A percentile compares a stretch with the other conserved stretches of the same genome.
phyloP scores from a whole-genome alignment of 164 flowering plant species.

The Echeveria elegans region DNA sequence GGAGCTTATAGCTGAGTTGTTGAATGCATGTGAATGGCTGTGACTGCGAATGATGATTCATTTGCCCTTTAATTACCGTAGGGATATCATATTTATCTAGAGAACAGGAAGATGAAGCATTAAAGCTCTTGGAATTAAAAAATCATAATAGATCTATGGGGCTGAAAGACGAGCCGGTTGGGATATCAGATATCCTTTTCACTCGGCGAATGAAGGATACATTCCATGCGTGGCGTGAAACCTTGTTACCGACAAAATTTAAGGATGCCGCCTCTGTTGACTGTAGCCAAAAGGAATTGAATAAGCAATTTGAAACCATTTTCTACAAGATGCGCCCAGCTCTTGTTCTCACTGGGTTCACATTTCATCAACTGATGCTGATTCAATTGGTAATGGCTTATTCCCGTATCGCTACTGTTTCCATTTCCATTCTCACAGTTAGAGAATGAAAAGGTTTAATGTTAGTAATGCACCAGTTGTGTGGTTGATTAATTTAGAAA shows the following conservation, averaged over 20 bases:
- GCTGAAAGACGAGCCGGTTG: slow-evolving; percentile 21
- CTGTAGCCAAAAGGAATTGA: slow-evolving; percentile 21
- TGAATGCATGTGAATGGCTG: neutral
- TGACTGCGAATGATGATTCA: neutral
- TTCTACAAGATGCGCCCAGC: slow-evolving; percentile 82
- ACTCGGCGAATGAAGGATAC: slow-evolving; percentile 61
- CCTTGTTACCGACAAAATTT: slow-evolving; percentile 24
- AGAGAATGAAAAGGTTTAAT: neutral
- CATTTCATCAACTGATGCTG: slow-evolving; percentile 69
- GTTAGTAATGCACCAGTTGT: neutral
- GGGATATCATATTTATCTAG: slow-evolving; percentile 97
- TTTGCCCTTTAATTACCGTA: slow-evolving; percentile 44
- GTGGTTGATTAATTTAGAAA: neutral
- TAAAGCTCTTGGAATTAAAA: slow-evolving; percentile 23
- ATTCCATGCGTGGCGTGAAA: slow-evolving; percentile 61
- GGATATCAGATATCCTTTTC: slow-evolving; percentile 66
- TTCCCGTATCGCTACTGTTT: too few species aligned
- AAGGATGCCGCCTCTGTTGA: slow-evolving; percentile 17
- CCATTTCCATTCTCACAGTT: too few species aligned
- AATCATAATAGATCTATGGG: slow-evolving; percentile 25
- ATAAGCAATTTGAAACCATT: slow-evolving; percentile 38
- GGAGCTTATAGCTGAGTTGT: neutral
- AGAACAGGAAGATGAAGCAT: slow-evolving; percentile 71
- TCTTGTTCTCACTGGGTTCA: slow-evolving; percentile 53
- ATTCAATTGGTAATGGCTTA: slow-evolving; percentile 52